A percentile compares a stretch with the other conserved stretches of the same genome.
Evolutionary conservation across 192 early-diverging fungal genomes (phyloP).

Genomic region (Rhizophlyctis rosea): DNA sequence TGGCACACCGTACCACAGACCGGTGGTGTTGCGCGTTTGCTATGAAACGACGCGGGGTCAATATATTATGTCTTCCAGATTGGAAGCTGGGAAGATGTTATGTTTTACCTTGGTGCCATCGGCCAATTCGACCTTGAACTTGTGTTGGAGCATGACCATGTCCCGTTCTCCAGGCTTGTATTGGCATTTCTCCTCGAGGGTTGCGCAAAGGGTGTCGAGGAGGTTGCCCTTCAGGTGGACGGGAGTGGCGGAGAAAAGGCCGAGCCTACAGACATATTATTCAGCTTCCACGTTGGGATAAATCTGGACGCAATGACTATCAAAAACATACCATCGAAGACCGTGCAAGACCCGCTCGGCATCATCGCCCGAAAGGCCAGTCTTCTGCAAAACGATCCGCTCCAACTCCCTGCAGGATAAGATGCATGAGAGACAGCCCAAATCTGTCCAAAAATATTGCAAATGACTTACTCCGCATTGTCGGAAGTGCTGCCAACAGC

Average conservation of each 20-base stretch:
- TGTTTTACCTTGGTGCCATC: conserved; percentile 51
- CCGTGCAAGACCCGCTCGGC: conserved; percentile 41
- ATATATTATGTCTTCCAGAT: conserved; percentile 2
- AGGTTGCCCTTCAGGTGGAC: conserved; percentile 68
- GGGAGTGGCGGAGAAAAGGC: conserved; percentile 71
- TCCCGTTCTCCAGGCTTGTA: conserved; percentile 90
- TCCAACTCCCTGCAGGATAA: conserved; percentile 21
- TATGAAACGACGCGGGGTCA: conserved; percentile 12
- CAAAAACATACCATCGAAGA: conserved; percentile 37
- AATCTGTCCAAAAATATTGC: background rate
- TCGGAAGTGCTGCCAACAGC: conserved; percentile 31
- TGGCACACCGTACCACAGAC: conserved; percentile 55
- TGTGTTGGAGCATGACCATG: conserved; percentile 97
- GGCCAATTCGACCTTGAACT: conserved; percentile 89
- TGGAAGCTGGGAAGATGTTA: background rate
- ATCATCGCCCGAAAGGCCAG: conserved; percentile 38
- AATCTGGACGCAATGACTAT: background rate
- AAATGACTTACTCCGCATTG: conserved; percentile 34
- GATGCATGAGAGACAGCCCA: background rate
- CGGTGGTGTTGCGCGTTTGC: conserved; percentile 71
- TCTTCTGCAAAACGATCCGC: conserved; percentile 63
- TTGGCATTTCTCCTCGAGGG: conserved; percentile 94
- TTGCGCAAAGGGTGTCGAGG: conserved; percentile 86
- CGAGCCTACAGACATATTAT: conserved; percentile 58
- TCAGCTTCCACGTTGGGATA: background rate